Percentiles rank a stretch among this genome's conserved stretches.
Evolutionary conservation across 2,329 filamentous ascomycete species (phyloP).

Genomic region (Magnaporthales sp.): DNA sequence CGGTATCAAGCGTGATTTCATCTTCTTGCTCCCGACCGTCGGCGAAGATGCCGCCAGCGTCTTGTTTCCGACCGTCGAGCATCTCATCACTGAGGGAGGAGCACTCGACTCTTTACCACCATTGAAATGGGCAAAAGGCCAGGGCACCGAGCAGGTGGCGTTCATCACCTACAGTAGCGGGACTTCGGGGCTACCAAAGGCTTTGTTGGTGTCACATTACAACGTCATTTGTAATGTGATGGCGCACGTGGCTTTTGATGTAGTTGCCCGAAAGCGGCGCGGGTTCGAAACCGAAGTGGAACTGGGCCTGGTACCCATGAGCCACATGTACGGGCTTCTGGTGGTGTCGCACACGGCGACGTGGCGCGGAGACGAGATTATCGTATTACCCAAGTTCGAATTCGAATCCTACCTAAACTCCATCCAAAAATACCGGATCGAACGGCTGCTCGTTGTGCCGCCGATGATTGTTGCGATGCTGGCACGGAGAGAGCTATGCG

Average conservation of each 20-base stretch:
- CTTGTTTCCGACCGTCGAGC: conserved; percentile 53
- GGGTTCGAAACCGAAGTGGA: conserved; percentile 26
- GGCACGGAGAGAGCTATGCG: conserved; percentile 50
- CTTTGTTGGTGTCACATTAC: conserved; percentile 66
- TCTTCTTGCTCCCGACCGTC: conserved; percentile 52
- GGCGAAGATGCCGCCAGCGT: too few species aligned
- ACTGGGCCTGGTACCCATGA: conserved; percentile 66
- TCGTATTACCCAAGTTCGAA: conserved; percentile 68
- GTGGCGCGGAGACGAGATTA: conserved; percentile 62
- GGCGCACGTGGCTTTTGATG: conserved; percentile 37
- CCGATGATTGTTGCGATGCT: conserved; percentile 74
- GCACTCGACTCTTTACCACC: conserved; percentile 34
- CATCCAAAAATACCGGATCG: conserved; percentile 61
- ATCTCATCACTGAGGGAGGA: conserved; percentile 39
- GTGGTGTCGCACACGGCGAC: conserved; percentile 56
- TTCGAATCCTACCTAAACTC: conserved; percentile 49
- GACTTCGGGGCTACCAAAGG: conserved; percentile 66
- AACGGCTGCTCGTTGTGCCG: conserved; percentile 57
- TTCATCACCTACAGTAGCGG: conserved; percentile 64
- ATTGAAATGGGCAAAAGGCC: conserved; percentile 42
- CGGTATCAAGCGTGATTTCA: conserved; percentile 49
- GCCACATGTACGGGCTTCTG: conserved; percentile 70
- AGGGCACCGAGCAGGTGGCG: conserved; percentile 50
- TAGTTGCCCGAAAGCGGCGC: conserved; percentile 17
- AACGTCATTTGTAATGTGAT: conserved; percentile 68